phyloP scores from a whole-genome alignment of 2,329 filamentous ascomycete species.

The Fusarium avenaceum region DNA sequence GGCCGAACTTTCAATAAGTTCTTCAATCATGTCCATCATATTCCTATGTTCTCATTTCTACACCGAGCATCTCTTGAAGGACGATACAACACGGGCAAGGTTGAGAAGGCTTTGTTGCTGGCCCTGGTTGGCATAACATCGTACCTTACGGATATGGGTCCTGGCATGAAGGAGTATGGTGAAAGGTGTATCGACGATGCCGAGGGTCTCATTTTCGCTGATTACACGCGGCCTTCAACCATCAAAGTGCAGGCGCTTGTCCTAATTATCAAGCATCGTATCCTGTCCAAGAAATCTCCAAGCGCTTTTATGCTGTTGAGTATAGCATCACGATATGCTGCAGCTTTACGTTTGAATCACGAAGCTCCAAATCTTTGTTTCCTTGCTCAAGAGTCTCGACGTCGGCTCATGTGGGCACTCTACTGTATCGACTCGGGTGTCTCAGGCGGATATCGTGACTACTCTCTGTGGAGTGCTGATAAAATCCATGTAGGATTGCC shows the following conservation, averaged over 20 bases:
- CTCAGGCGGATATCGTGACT: conserved; percentile 60
- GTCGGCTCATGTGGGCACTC: conserved; percentile 61
- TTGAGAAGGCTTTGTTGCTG: conserved; percentile 67
- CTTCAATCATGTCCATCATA: conserved; percentile 71
- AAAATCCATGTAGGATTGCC: conserved; percentile 59
- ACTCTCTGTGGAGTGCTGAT: conserved; percentile 59
- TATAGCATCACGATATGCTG: conserved; percentile 59
- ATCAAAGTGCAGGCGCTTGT: conserved; percentile 66
- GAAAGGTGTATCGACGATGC: conserved; percentile 68
- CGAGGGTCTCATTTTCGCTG: conserved; percentile 64
- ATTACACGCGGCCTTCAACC: conserved; percentile 68
- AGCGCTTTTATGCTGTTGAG: conserved; percentile 62
- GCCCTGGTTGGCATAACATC: conserved; percentile 69
- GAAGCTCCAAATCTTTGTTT: conserved; percentile 58
- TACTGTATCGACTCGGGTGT: conserved; percentile 60
- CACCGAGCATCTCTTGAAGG: conserved; percentile 72
- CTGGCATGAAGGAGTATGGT: conserved; percentile 65
- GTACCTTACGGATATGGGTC: conserved; percentile 67
- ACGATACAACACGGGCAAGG: conserved; percentile 68
- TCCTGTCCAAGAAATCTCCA: conserved; percentile 59
- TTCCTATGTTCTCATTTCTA: conserved; percentile 70
- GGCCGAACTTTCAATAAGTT: conserved; percentile 68
- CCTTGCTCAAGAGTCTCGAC: conserved; percentile 58
- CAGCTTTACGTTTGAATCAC: conserved; percentile 60
- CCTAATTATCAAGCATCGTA: conserved; percentile 61